Evolutionary conservation across 352 stramenopile genomes (phyloP), one percentile per base, ranked within the genome.

Genomic region (Globisporangium megalacanthum): DNA sequence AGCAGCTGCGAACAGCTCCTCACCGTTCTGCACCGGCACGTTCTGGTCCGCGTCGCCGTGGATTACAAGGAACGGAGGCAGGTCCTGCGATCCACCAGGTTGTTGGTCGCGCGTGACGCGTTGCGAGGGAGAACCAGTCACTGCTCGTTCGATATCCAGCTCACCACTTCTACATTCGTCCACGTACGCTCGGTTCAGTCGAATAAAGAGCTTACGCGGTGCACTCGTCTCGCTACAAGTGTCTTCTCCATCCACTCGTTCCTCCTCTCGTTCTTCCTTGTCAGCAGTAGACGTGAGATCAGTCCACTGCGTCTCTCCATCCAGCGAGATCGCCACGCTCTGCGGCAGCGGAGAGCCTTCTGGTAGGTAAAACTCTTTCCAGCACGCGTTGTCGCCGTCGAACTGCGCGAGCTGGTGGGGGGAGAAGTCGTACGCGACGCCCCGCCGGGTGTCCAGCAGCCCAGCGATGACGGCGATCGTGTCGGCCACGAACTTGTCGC

Each of bases 381-480:
- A 83, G 64, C 82, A 92, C 52, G 63, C 70, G 20, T 72, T 74
- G 35, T 68, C 52, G 3, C 15, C 15, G 4, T 69, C 57, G 15
- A 70, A 70, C 36, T 88, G 70, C 36, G 72, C 56, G 46, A 79
- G 52, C 62, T 90, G 82, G 52, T 61, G 17, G 9, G 61, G 49
- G 8, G 69, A 75, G 53, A 92, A 88, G 47, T 92, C 82, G 47
- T 77, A 83, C 4, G 65, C 44, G 15, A 88, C 75, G 37, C 76
- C 77, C 49, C 64, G 62, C 20, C 51, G 57, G 41, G 86, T 58
- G 56, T 90, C 69, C 17, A 77, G 52, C 31, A 92, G 61, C 4
- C 82, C 77, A 6, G 79, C 82, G 42, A 92, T 79, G 15, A 74
- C 74, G 10, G 66, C 66, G 52, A 89, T 77, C n/a, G 74, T 72